A percentile compares a stretch with the other conserved stretches of the same genome.
Conservation (phyloP, 305 asterid species). For the Fraxinus platypoda region DNA sequence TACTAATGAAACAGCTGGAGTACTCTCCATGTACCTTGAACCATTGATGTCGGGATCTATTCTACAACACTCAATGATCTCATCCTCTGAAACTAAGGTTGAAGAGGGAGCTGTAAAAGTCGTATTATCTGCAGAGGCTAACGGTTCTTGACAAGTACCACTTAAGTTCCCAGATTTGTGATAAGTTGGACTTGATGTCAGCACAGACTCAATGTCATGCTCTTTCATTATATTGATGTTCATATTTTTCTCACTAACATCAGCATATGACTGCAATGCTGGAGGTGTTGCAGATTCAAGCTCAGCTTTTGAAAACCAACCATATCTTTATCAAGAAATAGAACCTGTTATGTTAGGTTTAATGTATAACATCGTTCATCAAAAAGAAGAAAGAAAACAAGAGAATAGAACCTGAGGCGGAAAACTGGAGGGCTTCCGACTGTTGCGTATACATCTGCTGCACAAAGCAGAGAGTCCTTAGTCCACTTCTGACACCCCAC, state of each 20-base stretch:
- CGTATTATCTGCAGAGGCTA: constrained; percentile 32
- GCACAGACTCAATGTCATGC: constrained; percentile 30
- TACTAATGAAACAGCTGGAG: constrained; percentile 26
- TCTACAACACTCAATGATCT: constrained; percentile 31
- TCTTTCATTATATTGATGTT: constrained; percentile 31
- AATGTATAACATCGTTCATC: constrained; percentile 9
- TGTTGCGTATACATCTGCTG: constrained; percentile 72
- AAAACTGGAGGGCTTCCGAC: constrained; percentile 80
- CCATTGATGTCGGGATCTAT: constrained; percentile 30
- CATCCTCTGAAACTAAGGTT: constrained; percentile 25
- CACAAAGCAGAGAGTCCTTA: constrained; percentile 73
- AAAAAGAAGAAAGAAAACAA: constrained; percentile 3
- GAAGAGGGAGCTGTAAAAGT: constrained; percentile 33
- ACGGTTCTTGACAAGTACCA: constrained; percentile 26
- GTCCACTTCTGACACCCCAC: constrained; percentile 78
- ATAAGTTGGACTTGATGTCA: constrained; percentile 11
- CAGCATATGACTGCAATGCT: constrained; percentile 37
- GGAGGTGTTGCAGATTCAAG: constrained; percentile 47
- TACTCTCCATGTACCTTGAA: constrained; percentile 28
- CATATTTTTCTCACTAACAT: constrained; percentile 30
- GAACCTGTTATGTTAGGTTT: constrained; percentile 20
- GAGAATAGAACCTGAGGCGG: constrained; percentile 72
- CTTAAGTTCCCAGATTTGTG: constrained; percentile 29
- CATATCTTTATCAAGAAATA: constrained; percentile 55
- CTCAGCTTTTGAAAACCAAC: constrained; percentile 79